Percentiles rank a stretch among this genome's conserved stretches.
Conservation (phyloP, 805 yeast species). For the Cyberlindnera maritima region DNA sequence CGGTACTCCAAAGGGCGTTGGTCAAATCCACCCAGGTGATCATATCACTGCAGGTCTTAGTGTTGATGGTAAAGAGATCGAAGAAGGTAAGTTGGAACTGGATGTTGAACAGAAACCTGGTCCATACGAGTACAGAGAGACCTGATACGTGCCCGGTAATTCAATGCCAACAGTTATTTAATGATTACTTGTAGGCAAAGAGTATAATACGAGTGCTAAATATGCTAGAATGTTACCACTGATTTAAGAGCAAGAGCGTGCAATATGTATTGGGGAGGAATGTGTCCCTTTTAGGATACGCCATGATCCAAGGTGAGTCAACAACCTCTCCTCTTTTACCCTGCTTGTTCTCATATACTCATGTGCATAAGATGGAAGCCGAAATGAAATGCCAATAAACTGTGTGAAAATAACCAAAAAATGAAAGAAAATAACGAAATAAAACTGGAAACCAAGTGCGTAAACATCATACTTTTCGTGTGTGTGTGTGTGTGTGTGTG, state of each 20-base stretch:
- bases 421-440: neutral
- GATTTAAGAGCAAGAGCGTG: neutral
- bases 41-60: slow-evolving; percentile 58
- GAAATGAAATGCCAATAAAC: slow-evolving; percentile 2
- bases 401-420: neutral
- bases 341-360: neutral
- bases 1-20: slow-evolving; percentile 99
- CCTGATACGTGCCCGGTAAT: too few species aligned
- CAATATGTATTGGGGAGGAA: neutral
- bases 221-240: too few species aligned
- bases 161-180: too few species aligned
- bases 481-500: neutral
- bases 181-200: too few species aligned
- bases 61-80: slow-evolving; percentile 54
- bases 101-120: slow-evolving; percentile 49
- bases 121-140: slow-evolving; percentile 51
- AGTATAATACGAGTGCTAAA: too few species aligned
- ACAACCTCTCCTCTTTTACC: neutral
- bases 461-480: slow-evolving; percentile 4
- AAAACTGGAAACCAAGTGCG: neutral
- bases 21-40: slow-evolving; percentile 78
- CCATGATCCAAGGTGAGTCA: too few species aligned
- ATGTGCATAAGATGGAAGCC: neutral
- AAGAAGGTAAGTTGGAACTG: slow-evolving; percentile 38
- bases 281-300: too few species aligned